phyloP scores from a whole-genome alignment of 352 stramenopile species.

The Poterioochromonas sp. region DNA sequence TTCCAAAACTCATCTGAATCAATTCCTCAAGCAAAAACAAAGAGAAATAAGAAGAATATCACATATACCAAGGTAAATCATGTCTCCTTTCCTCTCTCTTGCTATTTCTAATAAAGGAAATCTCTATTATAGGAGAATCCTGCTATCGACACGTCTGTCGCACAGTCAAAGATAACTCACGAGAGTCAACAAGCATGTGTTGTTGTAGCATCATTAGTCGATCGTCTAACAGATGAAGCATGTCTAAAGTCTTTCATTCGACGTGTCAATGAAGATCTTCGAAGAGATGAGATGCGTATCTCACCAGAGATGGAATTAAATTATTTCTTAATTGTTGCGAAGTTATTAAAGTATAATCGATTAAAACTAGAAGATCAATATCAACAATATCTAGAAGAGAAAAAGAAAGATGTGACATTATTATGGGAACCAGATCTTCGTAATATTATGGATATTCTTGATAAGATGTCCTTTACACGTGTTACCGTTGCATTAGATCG shows the following conservation, averaged over 20 bases:
- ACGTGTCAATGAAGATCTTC: constrained; percentile 30
- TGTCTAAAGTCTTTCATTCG: constrained; percentile 20
- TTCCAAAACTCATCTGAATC: background rate
- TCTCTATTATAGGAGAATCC: background rate
- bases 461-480: constrained; percentile 31
- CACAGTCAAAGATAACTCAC: background rate
- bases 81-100: no score
- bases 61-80: constrained; percentile 1
- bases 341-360: constrained; percentile 18
- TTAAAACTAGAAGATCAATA: constrained; percentile 15
- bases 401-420: background rate
- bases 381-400: background rate
- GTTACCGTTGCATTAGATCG: background rate
- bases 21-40: background rate
- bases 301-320: background rate
- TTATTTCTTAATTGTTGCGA: constrained; percentile 1
- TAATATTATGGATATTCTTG: constrained; percentile 23
- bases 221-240: background rate
- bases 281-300: constrained; percentile 12
- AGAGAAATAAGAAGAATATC: background rate
- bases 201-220: background rate
- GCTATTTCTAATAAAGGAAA: background rate
- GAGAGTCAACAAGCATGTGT: constrained; percentile 1
- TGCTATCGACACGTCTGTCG: background rate
- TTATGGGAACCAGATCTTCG: constrained; percentile 12